A percentile compares a stretch with the other conserved stretches of the same genome.
phyloP scores from a whole-genome alignment of 2,329 filamentous ascomycete species.

The Phyllosticta citriasiana region DNA sequence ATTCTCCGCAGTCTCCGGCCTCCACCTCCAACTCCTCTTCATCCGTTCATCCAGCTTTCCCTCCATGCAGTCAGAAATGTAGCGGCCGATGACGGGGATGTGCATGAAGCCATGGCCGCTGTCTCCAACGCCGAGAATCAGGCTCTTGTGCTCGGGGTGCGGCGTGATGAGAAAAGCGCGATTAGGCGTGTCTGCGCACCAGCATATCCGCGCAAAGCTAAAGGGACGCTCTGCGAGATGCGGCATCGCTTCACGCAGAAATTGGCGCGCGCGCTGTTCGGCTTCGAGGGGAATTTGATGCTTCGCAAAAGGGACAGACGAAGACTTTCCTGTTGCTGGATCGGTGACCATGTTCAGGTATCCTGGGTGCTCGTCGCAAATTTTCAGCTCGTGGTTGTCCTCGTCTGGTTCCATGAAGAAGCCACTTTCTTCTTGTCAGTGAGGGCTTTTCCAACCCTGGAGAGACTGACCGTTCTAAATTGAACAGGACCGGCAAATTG shows the following conservation, averaged over 20 bases:
- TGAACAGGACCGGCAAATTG: constrained; percentile 40
- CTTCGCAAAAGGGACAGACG: constrained; percentile 33
- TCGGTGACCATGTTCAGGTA: constrained; percentile 39
- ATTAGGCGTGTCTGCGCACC: constrained; percentile 48
- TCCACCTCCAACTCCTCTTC: constrained; percentile 36
- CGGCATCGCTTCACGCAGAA: constrained; percentile 44
- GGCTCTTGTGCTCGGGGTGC: constrained; percentile 35
- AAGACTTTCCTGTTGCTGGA: constrained; percentile 8
- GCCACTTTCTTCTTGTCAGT: constrained; percentile 20
- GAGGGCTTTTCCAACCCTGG: neutral
- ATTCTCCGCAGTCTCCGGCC: constrained; percentile 39
- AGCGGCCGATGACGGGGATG: constrained; percentile 41
- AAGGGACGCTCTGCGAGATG: constrained; percentile 41
- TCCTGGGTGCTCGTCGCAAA: constrained; percentile 48
- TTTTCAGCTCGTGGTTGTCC: constrained; percentile 37
- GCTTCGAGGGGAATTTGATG: constrained; percentile 40
- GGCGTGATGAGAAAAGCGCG: constrained; percentile 43
- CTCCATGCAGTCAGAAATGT: constrained; percentile 41
- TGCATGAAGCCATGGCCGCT: constrained; percentile 46
- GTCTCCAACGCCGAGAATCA: constrained; percentile 41
- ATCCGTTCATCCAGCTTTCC: constrained; percentile 34
- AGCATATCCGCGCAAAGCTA: constrained; percentile 44
- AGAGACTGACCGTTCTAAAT: constrained; percentile 26
- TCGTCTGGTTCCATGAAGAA: constrained; percentile 43
- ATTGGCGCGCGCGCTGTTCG: constrained; percentile 37